phyloP scores from a whole-genome alignment of 495 filamentous ascomycete species.

The Aspergillus diversus region DNA sequence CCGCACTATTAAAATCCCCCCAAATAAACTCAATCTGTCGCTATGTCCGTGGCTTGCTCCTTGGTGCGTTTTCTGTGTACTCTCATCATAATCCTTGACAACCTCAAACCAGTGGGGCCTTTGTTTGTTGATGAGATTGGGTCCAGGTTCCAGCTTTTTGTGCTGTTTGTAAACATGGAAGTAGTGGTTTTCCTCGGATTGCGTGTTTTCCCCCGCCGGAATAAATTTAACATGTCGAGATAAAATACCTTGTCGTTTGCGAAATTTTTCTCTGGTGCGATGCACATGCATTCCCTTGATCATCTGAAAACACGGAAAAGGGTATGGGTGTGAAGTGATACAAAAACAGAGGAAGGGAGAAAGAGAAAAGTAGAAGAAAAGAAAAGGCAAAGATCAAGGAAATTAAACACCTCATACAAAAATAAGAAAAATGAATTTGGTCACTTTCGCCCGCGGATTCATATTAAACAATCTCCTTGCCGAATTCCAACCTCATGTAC shows the following conservation, averaged over 20 bases:
- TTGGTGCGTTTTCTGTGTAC: not conserved
- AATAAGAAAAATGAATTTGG: conserved; percentile 14
- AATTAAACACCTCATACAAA: conserved; percentile 12
- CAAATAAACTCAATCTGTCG: no score
- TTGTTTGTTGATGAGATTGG: not conserved
- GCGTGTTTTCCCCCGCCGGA: no score
- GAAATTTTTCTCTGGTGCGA: not conserved
- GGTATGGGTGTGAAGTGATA: conserved; percentile 1
- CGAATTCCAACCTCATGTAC: conserved; percentile 14
- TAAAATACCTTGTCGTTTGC: not conserved
- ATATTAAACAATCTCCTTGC: conserved; percentile 22
- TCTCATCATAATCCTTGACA: not conserved
- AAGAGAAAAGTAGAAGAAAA: not conserved
- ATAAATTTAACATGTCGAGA: no score
- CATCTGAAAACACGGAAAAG: conserved; percentile 3
- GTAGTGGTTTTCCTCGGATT: not conserved
- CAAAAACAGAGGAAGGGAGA: conserved; percentile 1
- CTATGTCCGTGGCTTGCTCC: no score
- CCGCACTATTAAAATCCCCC: no score
- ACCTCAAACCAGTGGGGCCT: not conserved
- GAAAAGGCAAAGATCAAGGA: conserved; percentile 9
- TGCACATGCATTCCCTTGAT: conserved; percentile 2
- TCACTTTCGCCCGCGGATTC: conserved; percentile 21
- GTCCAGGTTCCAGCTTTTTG: not conserved
- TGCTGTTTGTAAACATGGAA: not conserved